Percentiles rank a stretch among this genome's conserved stretches.
Conservation (phyloP, 148 eudicot species). For the Cornus suecica region DNA sequence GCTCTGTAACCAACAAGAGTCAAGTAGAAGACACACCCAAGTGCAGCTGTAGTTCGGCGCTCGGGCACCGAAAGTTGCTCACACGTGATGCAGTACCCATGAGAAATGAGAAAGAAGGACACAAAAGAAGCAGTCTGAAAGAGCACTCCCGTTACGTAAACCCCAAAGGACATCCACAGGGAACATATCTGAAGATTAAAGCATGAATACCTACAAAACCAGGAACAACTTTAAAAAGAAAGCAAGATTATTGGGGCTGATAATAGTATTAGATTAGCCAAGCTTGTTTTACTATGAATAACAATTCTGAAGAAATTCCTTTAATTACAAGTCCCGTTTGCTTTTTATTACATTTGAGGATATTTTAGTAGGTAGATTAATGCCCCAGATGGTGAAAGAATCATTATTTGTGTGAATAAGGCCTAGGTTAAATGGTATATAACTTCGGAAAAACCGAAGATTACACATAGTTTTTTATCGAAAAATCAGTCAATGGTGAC, state of each 20-base stretch:
- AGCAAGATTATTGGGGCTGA: neutral
- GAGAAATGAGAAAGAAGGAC: conserved; percentile 80
- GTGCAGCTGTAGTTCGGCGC: conserved; percentile 65
- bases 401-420: too few species aligned
- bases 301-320: neutral
- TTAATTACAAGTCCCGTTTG: neutral
- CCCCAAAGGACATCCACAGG: conserved; percentile 95
- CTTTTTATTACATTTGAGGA: neutral
- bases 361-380: too few species aligned
- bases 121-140: conserved; percentile 86
- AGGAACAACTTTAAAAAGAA: neutral
- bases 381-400: too few species aligned
- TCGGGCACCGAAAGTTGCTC: conserved; percentile 79
- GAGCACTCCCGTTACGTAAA: conserved; percentile 76
- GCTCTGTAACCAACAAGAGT: conserved; percentile 93
- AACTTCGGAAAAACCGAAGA: too few species aligned
- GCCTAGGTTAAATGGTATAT: too few species aligned
- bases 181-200: conserved; percentile 77
- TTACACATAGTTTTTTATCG: too few species aligned
- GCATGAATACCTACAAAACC: conserved; percentile 74
- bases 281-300: neutral
- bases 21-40: conserved; percentile 80
- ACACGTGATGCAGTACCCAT: conserved; percentile 93
- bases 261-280: neutral
- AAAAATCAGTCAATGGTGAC: too few species aligned